Conservation (phyloP, 1,284 basidiomycete genomes). For the Boletus smithii region DNA sequence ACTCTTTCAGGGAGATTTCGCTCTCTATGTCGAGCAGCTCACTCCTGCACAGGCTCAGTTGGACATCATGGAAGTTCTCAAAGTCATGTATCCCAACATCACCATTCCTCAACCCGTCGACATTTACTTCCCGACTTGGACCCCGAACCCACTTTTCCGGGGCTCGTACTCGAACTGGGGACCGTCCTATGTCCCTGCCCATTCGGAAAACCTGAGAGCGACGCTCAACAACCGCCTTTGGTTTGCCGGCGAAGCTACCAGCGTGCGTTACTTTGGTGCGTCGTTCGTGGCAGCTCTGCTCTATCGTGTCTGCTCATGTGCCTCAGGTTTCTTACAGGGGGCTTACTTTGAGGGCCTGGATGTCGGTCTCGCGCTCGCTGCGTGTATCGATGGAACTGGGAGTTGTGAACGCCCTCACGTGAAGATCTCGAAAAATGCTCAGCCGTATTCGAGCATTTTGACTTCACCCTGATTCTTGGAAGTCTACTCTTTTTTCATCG, state of each 20-base stretch:
- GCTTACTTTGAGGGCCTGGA: conserved; percentile 3
- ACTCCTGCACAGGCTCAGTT: conserved; percentile 44
- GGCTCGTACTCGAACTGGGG: conserved; percentile 73
- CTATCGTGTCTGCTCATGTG: neutral
- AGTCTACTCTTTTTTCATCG: no score
- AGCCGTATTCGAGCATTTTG: conserved; percentile 21
- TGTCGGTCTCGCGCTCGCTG: neutral
- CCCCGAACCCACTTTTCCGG: conserved; percentile 52
- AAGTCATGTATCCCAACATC: conserved; percentile 53
- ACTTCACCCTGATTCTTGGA: conserved; percentile 6
- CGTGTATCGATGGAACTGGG: conserved; percentile 14
- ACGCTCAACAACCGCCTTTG: conserved; percentile 52
- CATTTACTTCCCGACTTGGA: conserved; percentile 59
- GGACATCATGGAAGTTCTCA: conserved; percentile 55
- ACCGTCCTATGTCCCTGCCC: conserved; percentile 49
- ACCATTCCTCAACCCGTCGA: conserved; percentile 52
- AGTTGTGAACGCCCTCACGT: conserved; percentile 31
- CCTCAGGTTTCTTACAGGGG: conserved; percentile 32
- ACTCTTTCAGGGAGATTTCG: conserved; percentile 51
- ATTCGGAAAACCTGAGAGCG: conserved; percentile 56
- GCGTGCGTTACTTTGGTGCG: conserved; percentile 54
- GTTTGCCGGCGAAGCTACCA: conserved; percentile 66
- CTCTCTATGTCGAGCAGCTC: conserved; percentile 55
- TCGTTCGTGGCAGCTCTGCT: conserved; percentile 1
- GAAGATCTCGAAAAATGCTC: conserved; percentile 25